Evolutionary conservation across 768 basidiomycete genomes (phyloP).

Genomic region (Trametes cubensis): DNA sequence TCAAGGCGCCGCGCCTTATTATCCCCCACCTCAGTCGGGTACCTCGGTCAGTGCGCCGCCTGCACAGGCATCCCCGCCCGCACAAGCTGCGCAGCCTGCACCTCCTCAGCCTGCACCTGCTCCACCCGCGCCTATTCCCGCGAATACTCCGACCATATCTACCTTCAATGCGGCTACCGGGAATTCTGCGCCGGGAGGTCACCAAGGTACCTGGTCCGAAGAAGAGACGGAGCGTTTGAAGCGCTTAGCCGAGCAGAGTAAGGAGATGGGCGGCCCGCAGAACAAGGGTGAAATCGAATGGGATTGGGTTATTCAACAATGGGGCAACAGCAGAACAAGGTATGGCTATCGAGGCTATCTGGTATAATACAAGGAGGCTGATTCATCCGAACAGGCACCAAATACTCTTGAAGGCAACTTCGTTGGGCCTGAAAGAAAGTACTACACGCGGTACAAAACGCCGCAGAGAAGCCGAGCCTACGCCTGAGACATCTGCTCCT

Average conservation of each 20-base stretch:
- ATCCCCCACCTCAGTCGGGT: constrained; percentile 24
- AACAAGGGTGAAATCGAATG: constrained; percentile 69
- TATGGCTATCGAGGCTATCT: constrained; percentile 30
- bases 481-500: constrained; percentile 23
- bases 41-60: constrained; percentile 13
- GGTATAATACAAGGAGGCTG: background rate
- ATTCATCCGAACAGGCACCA: constrained; percentile 58
- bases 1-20: constrained; percentile 29
- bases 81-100: constrained; percentile 11
- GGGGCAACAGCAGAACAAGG: constrained; percentile 77
- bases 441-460: constrained; percentile 66
- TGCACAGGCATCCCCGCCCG: constrained; percentile 34
- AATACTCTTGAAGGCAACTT: constrained; percentile 79
- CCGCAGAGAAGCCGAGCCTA: constrained; percentile 48
- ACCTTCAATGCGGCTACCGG: constrained; percentile 33
- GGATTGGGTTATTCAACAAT: constrained; percentile 76
- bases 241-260: constrained; percentile 70
- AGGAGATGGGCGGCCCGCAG: constrained; percentile 40
- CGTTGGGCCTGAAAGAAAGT: constrained; percentile 77
- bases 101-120: constrained; percentile 35
- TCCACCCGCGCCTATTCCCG: constrained; percentile 2
- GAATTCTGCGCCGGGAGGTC: constrained; percentile 40
- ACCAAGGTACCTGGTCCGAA: constrained; percentile 78
- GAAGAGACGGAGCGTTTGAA: constrained; percentile 73
- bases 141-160: constrained; percentile 26